Conservation (phyloP, 306 rosid species). For the Vigna radiata region DNA sequence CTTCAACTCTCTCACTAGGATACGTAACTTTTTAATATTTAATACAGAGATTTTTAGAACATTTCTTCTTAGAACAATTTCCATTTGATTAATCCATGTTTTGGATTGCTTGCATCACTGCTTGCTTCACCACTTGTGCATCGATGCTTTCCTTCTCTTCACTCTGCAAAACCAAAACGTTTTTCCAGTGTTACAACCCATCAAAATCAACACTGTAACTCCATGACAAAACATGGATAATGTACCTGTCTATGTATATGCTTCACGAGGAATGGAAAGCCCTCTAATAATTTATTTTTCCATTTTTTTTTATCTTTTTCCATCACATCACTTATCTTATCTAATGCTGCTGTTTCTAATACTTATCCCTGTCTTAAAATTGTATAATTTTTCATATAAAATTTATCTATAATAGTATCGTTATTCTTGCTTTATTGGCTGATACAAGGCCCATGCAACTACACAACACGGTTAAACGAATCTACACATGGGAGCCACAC, state of each 20-base stretch:
- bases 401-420: background rate
- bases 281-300: background rate
- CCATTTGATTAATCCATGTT: conserved; percentile 54
- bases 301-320: background rate
- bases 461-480: conserved; percentile 11
- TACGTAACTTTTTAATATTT: conserved; percentile 37
- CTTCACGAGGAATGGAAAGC: background rate
- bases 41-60: background rate
- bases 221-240: conserved; percentile 29
- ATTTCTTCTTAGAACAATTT: conserved; percentile 26
- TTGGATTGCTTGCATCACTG: conserved; percentile 71
- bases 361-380: background rate
- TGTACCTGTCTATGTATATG: background rate
- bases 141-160: conserved; percentile 62
- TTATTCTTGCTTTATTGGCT: conserved; percentile 15
- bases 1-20: conserved; percentile 37
- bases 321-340: background rate
- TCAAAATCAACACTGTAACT: background rate
- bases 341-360: background rate
- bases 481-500: conserved; percentile 43
- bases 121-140: conserved; percentile 79
- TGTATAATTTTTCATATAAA: background rate
- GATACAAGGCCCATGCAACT: conserved; percentile 27
- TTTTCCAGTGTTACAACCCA: background rate
- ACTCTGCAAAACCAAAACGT: conserved; percentile 49